Conservation (phyloP, 2,329 filamentous ascomycete species). For the Ophiostoma populinum region DNA sequence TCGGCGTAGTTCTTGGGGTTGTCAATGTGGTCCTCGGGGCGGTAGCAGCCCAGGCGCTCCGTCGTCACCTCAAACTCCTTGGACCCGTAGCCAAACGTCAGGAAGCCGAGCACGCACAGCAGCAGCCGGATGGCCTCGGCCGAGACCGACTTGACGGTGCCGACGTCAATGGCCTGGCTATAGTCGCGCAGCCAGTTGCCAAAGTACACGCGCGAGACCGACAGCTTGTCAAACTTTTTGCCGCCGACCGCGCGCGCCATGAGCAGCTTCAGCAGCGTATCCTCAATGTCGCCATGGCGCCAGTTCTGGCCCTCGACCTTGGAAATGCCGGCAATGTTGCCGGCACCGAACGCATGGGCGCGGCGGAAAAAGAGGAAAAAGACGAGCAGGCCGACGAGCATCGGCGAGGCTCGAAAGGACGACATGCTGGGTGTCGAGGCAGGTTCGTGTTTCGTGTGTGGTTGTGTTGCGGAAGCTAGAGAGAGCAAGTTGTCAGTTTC, state of each 20-base stretch:
- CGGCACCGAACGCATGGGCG: conserved; percentile 65
- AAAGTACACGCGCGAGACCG: conserved; percentile 82
- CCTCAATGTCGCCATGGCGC: conserved; percentile 86
- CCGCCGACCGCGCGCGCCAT: conserved; percentile 44
- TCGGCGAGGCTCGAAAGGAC: conserved; percentile 28
- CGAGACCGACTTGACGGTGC: conserved; percentile 78
- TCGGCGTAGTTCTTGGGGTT: conserved; percentile 72
- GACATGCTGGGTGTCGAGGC: conserved; percentile 25
- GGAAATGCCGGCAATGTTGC: conserved; percentile 70
- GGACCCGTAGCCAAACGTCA: conserved; percentile 72
- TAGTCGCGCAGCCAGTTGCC: conserved; percentile 93
- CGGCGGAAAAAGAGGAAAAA: conserved; percentile 51
- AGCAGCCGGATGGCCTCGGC: conserved; percentile 81
- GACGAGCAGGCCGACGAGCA: conserved; percentile 38
- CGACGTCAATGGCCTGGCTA: conserved; percentile 84
- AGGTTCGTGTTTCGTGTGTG: not conserved
- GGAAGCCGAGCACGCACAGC: conserved; percentile 76
- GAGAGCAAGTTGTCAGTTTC: not conserved
- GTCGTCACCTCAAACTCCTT: conserved; percentile 73
- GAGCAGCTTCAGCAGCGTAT: conserved; percentile 58
- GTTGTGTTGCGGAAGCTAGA: not conserved
- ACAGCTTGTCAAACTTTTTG: conserved; percentile 79
- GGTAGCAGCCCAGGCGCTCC: conserved; percentile 63
- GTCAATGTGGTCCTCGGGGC: conserved; percentile 72
- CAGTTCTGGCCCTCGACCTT: conserved; percentile 74